These are phyloP conservation scores for Linnemannia exigua DNA, from an alignment of 192 early-diverging fungal species.

Conservation along the genomic window DNA sequence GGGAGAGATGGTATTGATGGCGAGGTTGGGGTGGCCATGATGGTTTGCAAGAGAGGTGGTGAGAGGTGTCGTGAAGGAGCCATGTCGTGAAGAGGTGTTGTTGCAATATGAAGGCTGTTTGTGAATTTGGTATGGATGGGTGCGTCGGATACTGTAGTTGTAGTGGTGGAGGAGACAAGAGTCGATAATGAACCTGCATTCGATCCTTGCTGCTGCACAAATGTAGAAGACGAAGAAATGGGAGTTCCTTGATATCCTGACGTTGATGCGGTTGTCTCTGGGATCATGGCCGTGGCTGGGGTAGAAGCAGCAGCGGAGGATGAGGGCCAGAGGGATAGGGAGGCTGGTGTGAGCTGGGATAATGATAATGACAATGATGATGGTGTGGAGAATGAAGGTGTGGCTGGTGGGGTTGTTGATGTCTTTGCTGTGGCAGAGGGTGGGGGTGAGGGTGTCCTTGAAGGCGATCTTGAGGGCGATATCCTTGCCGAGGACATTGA, in stretches of 20 bases:
- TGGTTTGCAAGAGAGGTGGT: constrained; percentile 31
- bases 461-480: constrained; percentile 30
- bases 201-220: constrained; percentile 16
- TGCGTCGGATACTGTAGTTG: constrained; percentile 5
- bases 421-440: not conserved
- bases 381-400: not conserved
- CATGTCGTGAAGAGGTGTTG: constrained; percentile 10
- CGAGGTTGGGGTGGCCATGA: constrained; percentile 39
- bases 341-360: constrained; percentile 21
- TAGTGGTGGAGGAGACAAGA: not conserved
- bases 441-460: constrained; percentile 50
- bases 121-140: not conserved
- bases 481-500: constrained; percentile 15
- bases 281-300: constrained; percentile 14
- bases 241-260: constrained; percentile 24
- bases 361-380: too few species aligned
- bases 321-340: constrained; percentile 1
- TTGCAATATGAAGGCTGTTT: constrained; percentile 6
- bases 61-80: constrained; percentile 12
- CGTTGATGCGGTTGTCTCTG: constrained; percentile 35
- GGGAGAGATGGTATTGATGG: constrained; percentile 20
- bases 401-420: not conserved
- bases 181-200: constrained; percentile 54
- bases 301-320: constrained; percentile 10
- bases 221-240: not conserved